Percentiles rank a stretch among this genome's conserved stretches.
phyloP scores from a whole-genome alignment of 768 basidiomycete genomes.

The Harrya chromipes region DNA sequence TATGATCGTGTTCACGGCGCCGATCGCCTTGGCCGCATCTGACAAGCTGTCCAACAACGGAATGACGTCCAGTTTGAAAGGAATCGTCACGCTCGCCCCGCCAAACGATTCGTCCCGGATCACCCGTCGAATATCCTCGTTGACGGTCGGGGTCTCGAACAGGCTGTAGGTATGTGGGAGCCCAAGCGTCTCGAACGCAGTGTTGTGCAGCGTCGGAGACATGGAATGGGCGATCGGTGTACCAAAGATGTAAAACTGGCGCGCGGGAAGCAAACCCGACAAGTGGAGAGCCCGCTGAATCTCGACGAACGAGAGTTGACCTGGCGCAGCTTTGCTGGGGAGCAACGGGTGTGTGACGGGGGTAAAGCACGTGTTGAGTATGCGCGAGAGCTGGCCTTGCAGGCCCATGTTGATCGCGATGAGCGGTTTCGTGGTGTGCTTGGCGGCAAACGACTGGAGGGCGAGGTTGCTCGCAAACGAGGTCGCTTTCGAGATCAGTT shows the following conservation, averaged over 20 bases:
- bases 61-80: conserved; percentile 89
- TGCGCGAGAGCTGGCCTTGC: conserved; percentile 85
- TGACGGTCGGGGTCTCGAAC: conserved; percentile 69
- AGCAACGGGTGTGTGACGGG: conserved; percentile 88
- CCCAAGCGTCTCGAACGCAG: conserved; percentile 75
- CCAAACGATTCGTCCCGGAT: conserved; percentile 76
- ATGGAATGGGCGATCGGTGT: conserved; percentile 85
- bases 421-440: conserved; percentile 67
- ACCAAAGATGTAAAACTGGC: conserved; percentile 84
- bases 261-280: conserved; percentile 72
- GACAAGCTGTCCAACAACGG: conserved; percentile 77
- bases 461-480: conserved; percentile 74
- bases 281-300: conserved; percentile 81
- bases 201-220: conserved; percentile 93
- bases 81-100: conserved; percentile 96
- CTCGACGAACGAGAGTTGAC: conserved; percentile 85
- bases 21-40: conserved; percentile 78
- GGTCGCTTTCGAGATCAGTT: conserved; percentile 86
- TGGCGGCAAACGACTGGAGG: conserved; percentile 67
- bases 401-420: conserved; percentile 94
- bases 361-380: conserved; percentile 81
- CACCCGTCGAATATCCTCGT: conserved; percentile 59
- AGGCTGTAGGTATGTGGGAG: conserved; percentile 79
- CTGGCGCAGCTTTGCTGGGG: conserved; percentile 87
- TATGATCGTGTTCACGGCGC: conserved; percentile 93